Evolutionary conservation across 2,329 filamentous ascomycete genomes (phyloP), one percentile per base, ranked within the genome.

Genomic region (Trematosphaeria pertusa): DNA sequence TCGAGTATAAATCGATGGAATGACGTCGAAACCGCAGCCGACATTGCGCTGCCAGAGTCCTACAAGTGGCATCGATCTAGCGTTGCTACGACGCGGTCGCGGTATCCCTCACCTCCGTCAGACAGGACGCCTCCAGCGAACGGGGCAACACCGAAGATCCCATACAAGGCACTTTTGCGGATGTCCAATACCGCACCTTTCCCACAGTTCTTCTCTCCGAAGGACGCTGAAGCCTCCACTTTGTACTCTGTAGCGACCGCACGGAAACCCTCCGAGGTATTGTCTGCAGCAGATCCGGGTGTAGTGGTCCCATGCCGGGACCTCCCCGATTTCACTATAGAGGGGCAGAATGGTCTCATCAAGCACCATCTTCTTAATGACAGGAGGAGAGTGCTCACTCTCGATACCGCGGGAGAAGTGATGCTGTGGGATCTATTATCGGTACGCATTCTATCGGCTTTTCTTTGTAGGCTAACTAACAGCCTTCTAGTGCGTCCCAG

Each of bases 321-420:
- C 14, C 64, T 75, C 35, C 78, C 78, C n/a, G 78, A 80, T 36
- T 73, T 75, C 40, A 70, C 76, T 2, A 94, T 99, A 37, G 91
- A 97, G 72, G 94, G 94, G 1, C 92, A 97, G 64, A 93, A 96
- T 73, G 94, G 94, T 8, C 76, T 99, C 42, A 91, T 97, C 51
- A 99, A 97, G 72, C 89, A 97, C 70, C 87, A 88, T 61, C 81
- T 97, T 59, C 79, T 99, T 50, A 97, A 96, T 70, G 93, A 99
- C 69, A 83, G 93, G 57, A 87, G 89, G 65, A 84, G 91, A 48
- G 92, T 95, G 3, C 77, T 99, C 55, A 99, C 94, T 0, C 77
- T 96, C 41, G 94, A 99, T 71, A 97, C 94, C 2, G 92, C 93
- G 1, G 94, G 94, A 12, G 94, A 99, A 65, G 92, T 97, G 2